Evolutionary conservation across 768 basidiomycete species (phyloP).

Genomic region (Boletus tylopilopsis): DNA sequence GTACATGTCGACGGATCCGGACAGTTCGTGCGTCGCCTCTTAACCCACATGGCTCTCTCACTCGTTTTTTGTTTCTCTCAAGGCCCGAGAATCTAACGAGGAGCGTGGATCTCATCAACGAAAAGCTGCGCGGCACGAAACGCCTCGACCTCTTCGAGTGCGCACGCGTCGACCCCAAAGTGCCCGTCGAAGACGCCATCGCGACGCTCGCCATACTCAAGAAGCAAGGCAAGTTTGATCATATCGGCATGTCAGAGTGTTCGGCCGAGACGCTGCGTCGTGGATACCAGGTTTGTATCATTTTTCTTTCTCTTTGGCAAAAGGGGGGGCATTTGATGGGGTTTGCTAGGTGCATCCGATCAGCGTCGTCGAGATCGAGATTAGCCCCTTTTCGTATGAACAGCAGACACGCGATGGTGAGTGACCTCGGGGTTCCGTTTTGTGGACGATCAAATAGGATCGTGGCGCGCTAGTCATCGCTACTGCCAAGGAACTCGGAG

Average conservation of each 20-base stretch:
- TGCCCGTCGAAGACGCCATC: constrained; percentile 45
- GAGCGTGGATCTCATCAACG: constrained; percentile 43
- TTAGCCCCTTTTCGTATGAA: constrained; percentile 59
- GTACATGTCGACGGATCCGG: constrained; percentile 2
- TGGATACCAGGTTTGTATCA: constrained; percentile 20
- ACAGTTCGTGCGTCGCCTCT: constrained; percentile 30
- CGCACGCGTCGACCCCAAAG: constrained; percentile 44
- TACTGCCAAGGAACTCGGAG: constrained; percentile 50
- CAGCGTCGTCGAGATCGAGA: constrained; percentile 62
- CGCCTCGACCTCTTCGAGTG: constrained; percentile 59
- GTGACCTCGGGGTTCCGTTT: neutral
- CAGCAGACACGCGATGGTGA: constrained; percentile 44
- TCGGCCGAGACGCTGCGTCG: constrained; percentile 45
- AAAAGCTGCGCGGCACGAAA: constrained; percentile 47
- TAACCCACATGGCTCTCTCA: neutral
- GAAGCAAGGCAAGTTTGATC: constrained; percentile 34
- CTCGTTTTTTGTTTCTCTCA: neutral
- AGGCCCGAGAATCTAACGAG: constrained; percentile 40
- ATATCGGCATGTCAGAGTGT: constrained; percentile 60
- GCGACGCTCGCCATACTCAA: constrained; percentile 39
- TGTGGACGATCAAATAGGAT: neutral
- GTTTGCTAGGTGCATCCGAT: constrained; percentile 48
- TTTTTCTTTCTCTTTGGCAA: too few relatives aligned
- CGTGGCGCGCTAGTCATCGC: constrained; percentile 38
- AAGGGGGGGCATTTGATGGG: too few relatives aligned